Evolutionary conservation across 1,139 yeast genomes (phyloP), one percentile per base, ranked within the genome.

Genomic region (Petasospora rhodanensis): DNA sequence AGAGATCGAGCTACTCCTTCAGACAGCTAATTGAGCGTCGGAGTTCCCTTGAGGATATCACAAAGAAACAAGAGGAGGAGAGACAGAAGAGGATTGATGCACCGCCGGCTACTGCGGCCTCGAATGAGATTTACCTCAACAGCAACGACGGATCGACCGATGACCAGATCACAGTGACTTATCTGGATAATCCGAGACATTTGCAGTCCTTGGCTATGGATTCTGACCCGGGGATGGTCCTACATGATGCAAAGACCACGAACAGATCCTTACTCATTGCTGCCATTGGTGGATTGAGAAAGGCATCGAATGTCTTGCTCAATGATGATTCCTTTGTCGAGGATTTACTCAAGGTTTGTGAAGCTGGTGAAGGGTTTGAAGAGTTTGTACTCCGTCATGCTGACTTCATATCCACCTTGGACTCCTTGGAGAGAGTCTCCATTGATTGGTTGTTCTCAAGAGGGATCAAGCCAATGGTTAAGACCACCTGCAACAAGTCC

Each of bases 211-310:
- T 63, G 18, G 58, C 51, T 24, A 43, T 52, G 8, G 52, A 51
- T 14, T 44, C 54, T 4, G 69, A 62, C 29, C 70, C 71, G 1
- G 68, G 69, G 8, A 57, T 60, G 36, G 34, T 61, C 13, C 24
- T 52, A 3, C 49, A 56, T 15, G 38, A 39, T 13, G 12, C 31
- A 2, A 10, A 25, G n/a, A 25, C 13, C 6, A 29, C 18, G 11
- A 32, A 34, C 10, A 35, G 38, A 18, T 32, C 24, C n/a, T 29
- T 40, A 27, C 25, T 71, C 22, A 54, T 70, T 20, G 61, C 73
- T 12, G 75, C 77, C 1, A 60, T 70, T 18, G 77, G 77, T 18
- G 78, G 78, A 0, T 43, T 72, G 19, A 59, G 77, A 24, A 70
- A 70, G 41, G 63, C 67, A 33, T 56, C 75, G 3, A 54, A 61